phyloP scores from a whole-genome alignment of 371 early-diverging fungal species.

The Massospora cicadina region DNA sequence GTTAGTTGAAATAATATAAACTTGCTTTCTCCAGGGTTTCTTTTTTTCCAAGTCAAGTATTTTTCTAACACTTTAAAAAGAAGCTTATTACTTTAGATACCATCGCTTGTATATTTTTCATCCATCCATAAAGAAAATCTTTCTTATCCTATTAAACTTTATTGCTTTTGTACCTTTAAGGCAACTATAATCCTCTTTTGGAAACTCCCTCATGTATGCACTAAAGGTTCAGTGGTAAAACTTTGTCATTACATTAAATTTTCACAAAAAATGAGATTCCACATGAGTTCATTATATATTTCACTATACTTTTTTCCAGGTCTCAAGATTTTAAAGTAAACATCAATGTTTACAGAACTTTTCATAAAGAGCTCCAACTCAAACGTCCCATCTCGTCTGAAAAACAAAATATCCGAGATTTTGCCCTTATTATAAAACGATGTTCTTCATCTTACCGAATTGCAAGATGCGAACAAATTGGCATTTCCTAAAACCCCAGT shows the following conservation, averaged over 20 bases:
- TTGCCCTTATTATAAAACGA: not conserved
- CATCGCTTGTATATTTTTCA: not conserved
- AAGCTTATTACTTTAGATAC: not conserved
- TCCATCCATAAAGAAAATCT: not conserved
- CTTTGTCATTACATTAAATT: not conserved
- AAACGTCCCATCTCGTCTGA: not conserved
- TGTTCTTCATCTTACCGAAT: not conserved
- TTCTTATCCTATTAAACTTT: not conserved
- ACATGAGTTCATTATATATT: not conserved
- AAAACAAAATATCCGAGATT: not conserved
- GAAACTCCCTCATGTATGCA: not conserved
- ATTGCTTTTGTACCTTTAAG: not conserved
- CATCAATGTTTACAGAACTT: not conserved
- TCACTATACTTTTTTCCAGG: not conserved
- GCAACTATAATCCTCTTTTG: not conserved
- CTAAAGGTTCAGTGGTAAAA: not conserved
- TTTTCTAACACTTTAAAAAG: not conserved
- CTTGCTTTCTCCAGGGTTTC: not conserved
- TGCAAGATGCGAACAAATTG: not conserved
- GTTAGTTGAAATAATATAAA: no score
- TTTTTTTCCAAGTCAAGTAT: not conserved
- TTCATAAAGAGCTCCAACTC: not conserved
- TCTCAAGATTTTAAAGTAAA: not conserved
- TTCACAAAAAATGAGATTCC: not conserved
- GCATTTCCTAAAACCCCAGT: not conserved